A percentile compares a stretch with the other conserved stretches of the same genome.
These are phyloP conservation scores for Calonectria pteridis DNA, from an alignment of 2,329 filamentous ascomycete genomes.

Conservation along the genomic window DNA sequence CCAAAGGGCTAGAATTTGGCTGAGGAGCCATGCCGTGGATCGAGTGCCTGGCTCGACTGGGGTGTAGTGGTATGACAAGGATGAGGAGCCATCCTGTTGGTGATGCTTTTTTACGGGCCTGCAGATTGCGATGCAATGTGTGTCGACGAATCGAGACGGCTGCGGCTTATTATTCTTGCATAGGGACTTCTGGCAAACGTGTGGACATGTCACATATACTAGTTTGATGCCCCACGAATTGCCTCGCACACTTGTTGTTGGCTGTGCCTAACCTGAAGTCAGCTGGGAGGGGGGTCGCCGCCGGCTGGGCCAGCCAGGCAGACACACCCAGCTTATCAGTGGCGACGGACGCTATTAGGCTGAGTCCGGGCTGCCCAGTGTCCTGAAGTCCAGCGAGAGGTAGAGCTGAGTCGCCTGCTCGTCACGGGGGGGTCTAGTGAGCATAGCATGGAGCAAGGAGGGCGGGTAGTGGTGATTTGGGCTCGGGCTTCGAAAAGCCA, in stretches of 20 bases:
- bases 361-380: neutral
- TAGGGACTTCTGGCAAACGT: slow-evolving; percentile 6
- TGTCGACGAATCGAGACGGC: neutral
- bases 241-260: neutral
- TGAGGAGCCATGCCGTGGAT: slow-evolving; percentile 20
- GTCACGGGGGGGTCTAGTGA: neutral
- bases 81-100: slow-evolving; percentile 25
- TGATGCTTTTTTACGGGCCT: slow-evolving; percentile 10
- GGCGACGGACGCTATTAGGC: neutral
- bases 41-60: slow-evolving; percentile 20
- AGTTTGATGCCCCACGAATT: slow-evolving; percentile 5
- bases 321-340: neutral
- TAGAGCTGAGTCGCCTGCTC: neutral
- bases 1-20: slow-evolving; percentile 13
- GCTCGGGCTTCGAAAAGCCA: neutral
- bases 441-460: neutral
- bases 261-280: neutral
- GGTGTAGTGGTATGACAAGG: slow-evolving; percentile 22
- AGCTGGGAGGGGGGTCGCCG: neutral
- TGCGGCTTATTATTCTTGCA: slow-evolving; percentile 12
- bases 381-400: neutral
- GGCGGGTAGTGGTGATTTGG: neutral
- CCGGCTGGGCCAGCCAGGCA: neutral
- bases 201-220: slow-evolving; percentile 2
- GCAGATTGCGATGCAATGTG: slow-evolving; percentile 13